Evolutionary conservation across 805 yeast species (phyloP).

Genomic region (Hanseniaspora meyeri): DNA sequence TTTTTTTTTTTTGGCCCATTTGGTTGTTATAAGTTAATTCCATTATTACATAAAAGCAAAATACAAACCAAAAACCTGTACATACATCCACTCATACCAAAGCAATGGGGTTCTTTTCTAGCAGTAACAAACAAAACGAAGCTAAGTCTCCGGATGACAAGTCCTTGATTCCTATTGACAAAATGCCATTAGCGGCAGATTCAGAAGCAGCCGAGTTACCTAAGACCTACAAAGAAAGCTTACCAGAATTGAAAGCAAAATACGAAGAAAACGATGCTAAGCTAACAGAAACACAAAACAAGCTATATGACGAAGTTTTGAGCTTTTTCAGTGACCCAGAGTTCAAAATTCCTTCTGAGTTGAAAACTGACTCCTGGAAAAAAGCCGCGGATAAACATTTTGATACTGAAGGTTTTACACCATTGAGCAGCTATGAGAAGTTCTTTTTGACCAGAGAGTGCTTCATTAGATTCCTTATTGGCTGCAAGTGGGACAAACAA

Average conservation of each 20-base stretch:
- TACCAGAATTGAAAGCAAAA: not conserved
- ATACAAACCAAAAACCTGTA: not conserved
- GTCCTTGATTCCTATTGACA: not conserved
- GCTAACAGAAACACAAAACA: slow-evolving; percentile 18
- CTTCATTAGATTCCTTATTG: slow-evolving; percentile 39
- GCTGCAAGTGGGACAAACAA: slow-evolving; percentile 38
- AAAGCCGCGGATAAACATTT: slow-evolving; percentile 20
- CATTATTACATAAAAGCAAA: not conserved
- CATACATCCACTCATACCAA: not conserved
- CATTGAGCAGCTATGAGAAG: slow-evolving; percentile 28
- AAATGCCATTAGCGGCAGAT: slow-evolving; percentile 4
- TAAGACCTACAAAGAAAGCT: not conserved
- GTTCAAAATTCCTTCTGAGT: slow-evolving; percentile 18
- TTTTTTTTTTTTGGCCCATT: too few species aligned
- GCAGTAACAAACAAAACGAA: slow-evolving; percentile 1
- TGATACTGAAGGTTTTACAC: slow-evolving; percentile 29
- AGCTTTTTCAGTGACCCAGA: slow-evolving; percentile 18
- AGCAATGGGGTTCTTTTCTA: slow-evolving; percentile 12
- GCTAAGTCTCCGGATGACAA: not conserved
- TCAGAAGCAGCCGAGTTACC: not conserved
- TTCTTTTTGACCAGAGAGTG: slow-evolving; percentile 40
- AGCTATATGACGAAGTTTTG: slow-evolving; percentile 18
- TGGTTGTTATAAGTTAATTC: too few species aligned
- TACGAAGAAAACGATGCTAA: slow-evolving; percentile 13
- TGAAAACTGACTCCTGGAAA: slow-evolving; percentile 4